Conservation (phyloP, 2,329 filamentous ascomycete species). For the Pseudogymnoascus sp. region DNA sequence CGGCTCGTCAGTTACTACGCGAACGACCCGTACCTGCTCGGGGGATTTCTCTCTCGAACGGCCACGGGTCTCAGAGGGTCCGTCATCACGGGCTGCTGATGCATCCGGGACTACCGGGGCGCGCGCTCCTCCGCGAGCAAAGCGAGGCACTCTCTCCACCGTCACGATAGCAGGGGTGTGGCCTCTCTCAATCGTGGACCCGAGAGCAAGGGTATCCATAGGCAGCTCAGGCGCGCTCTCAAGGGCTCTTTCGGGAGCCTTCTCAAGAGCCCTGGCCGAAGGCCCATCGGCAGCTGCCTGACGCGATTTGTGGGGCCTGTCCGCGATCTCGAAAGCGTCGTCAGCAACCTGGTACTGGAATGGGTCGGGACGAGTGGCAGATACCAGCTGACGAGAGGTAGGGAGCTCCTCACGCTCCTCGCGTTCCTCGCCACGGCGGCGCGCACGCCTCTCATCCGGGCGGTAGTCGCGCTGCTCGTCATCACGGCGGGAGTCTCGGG, state of each 20-base stretch:
- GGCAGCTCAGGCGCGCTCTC: slow-evolving; percentile 4
- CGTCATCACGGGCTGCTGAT: background rate
- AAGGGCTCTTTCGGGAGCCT: slow-evolving; percentile 14
- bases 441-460: slow-evolving; percentile 14
- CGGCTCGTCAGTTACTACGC: background rate
- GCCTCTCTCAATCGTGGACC: slow-evolving; percentile 19
- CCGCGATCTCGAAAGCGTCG: slow-evolving; percentile 2
- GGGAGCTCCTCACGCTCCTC: slow-evolving; percentile 20
- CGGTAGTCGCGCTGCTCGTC: slow-evolving; percentile 15
- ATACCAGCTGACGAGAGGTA: background rate
- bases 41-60: background rate
- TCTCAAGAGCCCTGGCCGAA: slow-evolving; percentile 18
- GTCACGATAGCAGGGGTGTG: slow-evolving; percentile 44
- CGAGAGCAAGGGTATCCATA: background rate
- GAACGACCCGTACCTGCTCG: background rate
- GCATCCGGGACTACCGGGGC: background rate
- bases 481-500: slow-evolving; percentile 13
- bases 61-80: background rate
- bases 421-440: slow-evolving; percentile 20
- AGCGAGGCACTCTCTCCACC: slow-evolving; percentile 46
- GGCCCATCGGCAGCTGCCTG: slow-evolving; percentile 11
- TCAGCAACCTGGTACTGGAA: slow-evolving; percentile 7
- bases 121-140: slow-evolving; percentile 18
- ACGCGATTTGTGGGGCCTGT: background rate
- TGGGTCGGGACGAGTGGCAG: background rate